These are phyloP conservation scores for Colletotrichum salicis DNA, from an alignment of 2,329 filamentous ascomycete species.

Conservation along the genomic window DNA sequence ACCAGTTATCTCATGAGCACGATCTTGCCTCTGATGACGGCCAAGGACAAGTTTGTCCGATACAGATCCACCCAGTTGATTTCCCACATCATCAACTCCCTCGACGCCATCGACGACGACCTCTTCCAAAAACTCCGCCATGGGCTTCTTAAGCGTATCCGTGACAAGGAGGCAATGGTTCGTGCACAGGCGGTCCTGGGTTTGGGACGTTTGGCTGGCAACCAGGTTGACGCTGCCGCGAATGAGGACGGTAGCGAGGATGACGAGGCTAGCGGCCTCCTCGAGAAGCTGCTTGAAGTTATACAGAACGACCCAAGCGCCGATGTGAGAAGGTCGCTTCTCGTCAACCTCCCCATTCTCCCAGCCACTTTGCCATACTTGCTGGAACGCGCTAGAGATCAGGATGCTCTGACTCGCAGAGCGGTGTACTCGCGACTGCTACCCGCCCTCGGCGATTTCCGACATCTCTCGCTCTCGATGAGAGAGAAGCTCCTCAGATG, in stretches of 20 bases:
- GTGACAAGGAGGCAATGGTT: slow-evolving; percentile 94
- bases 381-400: slow-evolving; percentile 88
- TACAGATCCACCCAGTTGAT: slow-evolving; percentile 91
- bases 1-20: slow-evolving; percentile 78
- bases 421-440: slow-evolving; percentile 89
- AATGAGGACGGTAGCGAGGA: slow-evolving; percentile 79
- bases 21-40: slow-evolving; percentile 78
- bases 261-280: slow-evolving; percentile 72
- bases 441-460: slow-evolving; percentile 91
- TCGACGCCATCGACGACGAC: slow-evolving; percentile 92
- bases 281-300: slow-evolving; percentile 86
- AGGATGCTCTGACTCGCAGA: slow-evolving; percentile 84
- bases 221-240: slow-evolving; percentile 76
- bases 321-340: slow-evolving; percentile 87
- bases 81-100: slow-evolving; percentile 89
- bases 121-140: slow-evolving; percentile 85
- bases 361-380: slow-evolving; percentile 86
- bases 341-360: slow-evolving; percentile 90
- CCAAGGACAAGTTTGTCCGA: slow-evolving; percentile 93
- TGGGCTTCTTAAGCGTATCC: slow-evolving; percentile 83
- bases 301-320: slow-evolving; percentile 94
- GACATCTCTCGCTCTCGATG: slow-evolving; percentile 92
- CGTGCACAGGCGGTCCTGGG: slow-evolving; percentile 92
- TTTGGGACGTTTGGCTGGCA: slow-evolving; percentile 84
- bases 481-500: slow-evolving; percentile 94